These are phyloP conservation scores for Agaricus subrufescens DNA, from an alignment of 768 basidiomycete genomes.

Conservation along the genomic window DNA sequence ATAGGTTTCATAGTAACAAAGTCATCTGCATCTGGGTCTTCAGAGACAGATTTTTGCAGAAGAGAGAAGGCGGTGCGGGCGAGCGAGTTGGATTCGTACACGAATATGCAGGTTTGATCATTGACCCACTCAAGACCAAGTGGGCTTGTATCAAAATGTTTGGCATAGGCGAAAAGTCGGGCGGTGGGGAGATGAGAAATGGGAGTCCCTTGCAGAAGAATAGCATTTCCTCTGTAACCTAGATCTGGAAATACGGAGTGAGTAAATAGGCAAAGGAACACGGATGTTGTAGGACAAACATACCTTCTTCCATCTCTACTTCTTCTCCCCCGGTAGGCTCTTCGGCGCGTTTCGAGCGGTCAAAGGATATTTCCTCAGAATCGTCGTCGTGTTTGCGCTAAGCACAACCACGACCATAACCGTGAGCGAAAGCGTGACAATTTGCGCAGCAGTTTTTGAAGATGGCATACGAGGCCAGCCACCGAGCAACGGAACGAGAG, in stretches of 20 bases:
- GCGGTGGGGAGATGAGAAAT: slow-evolving; percentile 73
- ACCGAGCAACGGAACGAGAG: no score
- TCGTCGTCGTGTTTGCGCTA: slow-evolving; percentile 42
- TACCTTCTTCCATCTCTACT: slow-evolving; percentile 32
- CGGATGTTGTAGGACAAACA: neutral
- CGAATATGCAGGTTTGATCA: slow-evolving; percentile 76
- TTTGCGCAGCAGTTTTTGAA: neutral
- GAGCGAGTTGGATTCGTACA: slow-evolving; percentile 53
- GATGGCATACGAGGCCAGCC: neutral
- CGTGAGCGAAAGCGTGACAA: no score
- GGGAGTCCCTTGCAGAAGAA: slow-evolving; percentile 68
- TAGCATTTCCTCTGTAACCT: slow-evolving; percentile 54
- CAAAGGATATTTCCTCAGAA: slow-evolving; percentile 15
- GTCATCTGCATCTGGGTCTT: slow-evolving; percentile 51
- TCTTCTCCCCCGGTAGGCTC: slow-evolving; percentile 26
- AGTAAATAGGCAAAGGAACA: neutral
- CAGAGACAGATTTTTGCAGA: slow-evolving; percentile 47
- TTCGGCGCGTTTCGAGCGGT: neutral
- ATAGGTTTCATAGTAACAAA: slow-evolving; percentile 63
- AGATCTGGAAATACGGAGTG: slow-evolving; percentile 29
- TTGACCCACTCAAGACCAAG: slow-evolving; percentile 84
- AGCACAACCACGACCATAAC: neutral
- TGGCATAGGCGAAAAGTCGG: slow-evolving; percentile 77
- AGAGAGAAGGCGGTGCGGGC: slow-evolving; percentile 48
- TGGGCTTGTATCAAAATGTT: slow-evolving; percentile 70